Evolutionary conservation across 169 alveolate species (phyloP).

Genomic region (Plasmodium gaboni): DNA sequence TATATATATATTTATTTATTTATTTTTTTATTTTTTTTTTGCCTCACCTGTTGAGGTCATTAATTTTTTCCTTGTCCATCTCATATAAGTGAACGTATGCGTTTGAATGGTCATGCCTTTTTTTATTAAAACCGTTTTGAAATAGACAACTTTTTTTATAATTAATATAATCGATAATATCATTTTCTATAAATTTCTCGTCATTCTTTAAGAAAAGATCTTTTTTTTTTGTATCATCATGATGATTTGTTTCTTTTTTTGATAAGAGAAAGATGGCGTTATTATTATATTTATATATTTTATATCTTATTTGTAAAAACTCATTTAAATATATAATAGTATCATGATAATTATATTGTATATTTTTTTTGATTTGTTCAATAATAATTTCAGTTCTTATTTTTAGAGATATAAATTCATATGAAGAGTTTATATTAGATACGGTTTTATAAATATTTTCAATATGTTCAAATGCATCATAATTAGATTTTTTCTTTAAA

Average conservation of each 20-base stretch:
- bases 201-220: constrained; percentile 8
- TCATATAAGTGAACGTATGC: constrained; percentile 33
- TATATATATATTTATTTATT: not conserved
- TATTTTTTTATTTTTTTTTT: not conserved
- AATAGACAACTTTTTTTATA: constrained; percentile 15
- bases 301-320: constrained; percentile 55
- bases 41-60: constrained; percentile 25
- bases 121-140: constrained; percentile 11
- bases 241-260: not conserved
- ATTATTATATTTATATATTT: constrained; percentile 30
- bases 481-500: constrained; percentile 65
- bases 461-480: constrained; percentile 48
- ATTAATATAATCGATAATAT: constrained; percentile 46
- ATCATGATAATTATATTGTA: constrained; percentile 19
- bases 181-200: constrained; percentile 39
- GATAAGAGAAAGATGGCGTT: not conserved
- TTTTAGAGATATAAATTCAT: constrained; percentile 47
- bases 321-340: constrained; percentile 24
- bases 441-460: constrained; percentile 52
- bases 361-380: constrained; percentile 15
- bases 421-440: constrained; percentile 48
- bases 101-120: constrained; percentile 12
- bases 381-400: constrained; percentile 31
- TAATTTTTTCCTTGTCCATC: constrained; percentile 23
- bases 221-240: not conserved